Evolutionary conservation across 1,284 basidiomycete genomes (phyloP), one percentile per base, ranked within the genome.

Genomic region (Boletus semigastroideus): DNA sequence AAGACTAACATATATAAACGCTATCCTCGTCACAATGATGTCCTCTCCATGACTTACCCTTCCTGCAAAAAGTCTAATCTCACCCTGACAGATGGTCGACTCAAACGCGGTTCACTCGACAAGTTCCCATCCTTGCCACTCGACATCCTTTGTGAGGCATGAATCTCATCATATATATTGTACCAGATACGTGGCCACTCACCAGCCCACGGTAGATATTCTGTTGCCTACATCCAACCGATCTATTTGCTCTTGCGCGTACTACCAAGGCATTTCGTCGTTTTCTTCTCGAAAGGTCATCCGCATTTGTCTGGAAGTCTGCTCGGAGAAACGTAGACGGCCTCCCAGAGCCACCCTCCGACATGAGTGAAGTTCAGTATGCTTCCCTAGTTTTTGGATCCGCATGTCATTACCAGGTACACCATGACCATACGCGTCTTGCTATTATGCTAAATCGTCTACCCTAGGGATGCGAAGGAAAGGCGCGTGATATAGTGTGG

Each of bases 351-450:
- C 64, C 57, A 25, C 72, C 63, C 7, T 34, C 57, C 17, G 64
- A 65, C 55, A 40, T 72, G 47, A 66, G 47, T 33, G 72, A 72
- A 47, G 36, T 65, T 33, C 64, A 62, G 48, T 73, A 72, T 28
- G 71, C 70, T n/a, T 58, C 55, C 25, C 51, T 72, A 5, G 51
- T 64, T 4, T 74, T 73, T 47, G 66, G 69, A 25, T 48, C 19
- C 12, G 46, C 36, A n/a, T 71, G 65, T 46, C 42, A 67, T 43
- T 67, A 69, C 25, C 30, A 60, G 50, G 63, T 66, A 60, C 33
- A 36, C 30, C 16, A 22, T 8, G 0, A 31, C 36, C 8, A 22
- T 8, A 10, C 16, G 3, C 33, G 8, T 40, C 20, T 5, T 9
- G 33, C 19, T 17, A 13, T 34, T n/a, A 22, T 39, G 4, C 46